A percentile compares a stretch with the other conserved stretches of the same genome.
These are phyloP conservation scores for Trichoderma virens DNA, from an alignment of 495 filamentous ascomycete genomes.

Conservation along the genomic window DNA sequence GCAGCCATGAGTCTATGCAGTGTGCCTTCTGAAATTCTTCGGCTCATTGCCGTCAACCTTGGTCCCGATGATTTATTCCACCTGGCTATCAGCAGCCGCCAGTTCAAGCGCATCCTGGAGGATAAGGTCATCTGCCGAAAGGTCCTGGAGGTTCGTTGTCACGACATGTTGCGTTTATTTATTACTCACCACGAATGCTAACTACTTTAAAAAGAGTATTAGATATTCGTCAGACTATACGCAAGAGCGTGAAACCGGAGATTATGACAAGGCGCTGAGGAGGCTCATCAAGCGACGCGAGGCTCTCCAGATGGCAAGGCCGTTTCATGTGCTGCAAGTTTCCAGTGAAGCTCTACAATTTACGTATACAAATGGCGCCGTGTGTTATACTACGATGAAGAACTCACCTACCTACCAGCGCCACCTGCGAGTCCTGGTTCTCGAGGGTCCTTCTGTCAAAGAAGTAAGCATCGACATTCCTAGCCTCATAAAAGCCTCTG, in stretches of 20 bases:
- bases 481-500: slow-evolving; percentile 28
- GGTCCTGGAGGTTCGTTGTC: slow-evolving; percentile 46
- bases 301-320: slow-evolving; percentile 53
- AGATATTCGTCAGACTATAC: slow-evolving; percentile 46
- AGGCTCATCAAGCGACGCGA: slow-evolving; percentile 52
- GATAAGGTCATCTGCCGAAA: slow-evolving; percentile 56
- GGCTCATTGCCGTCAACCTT: slow-evolving; percentile 49
- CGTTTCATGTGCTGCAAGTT: slow-evolving; percentile 53
- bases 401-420: slow-evolving; percentile 31
- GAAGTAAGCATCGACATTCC: slow-evolving; percentile 56
- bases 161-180: slow-evolving; percentile 10
- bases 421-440: slow-evolving; percentile 55
- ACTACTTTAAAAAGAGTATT: slow-evolving; percentile 30
- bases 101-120: slow-evolving; percentile 44
- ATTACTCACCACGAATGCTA: background rate
- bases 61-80: slow-evolving; percentile 43
- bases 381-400: slow-evolving; percentile 43
- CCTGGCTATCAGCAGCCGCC: slow-evolving; percentile 43
- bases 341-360: slow-evolving; percentile 51
- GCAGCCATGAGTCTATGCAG: slow-evolving; percentile 20
- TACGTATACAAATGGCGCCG: slow-evolving; percentile 53
- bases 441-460: slow-evolving; percentile 40
- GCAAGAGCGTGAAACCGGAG: slow-evolving; percentile 46
- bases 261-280: slow-evolving; percentile 50
- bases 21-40: slow-evolving; percentile 58